Evolutionary conservation across 495 filamentous ascomycete genomes (phyloP), one percentile per base, ranked within the genome.

Genomic region (Neurospora intermedia): DNA sequence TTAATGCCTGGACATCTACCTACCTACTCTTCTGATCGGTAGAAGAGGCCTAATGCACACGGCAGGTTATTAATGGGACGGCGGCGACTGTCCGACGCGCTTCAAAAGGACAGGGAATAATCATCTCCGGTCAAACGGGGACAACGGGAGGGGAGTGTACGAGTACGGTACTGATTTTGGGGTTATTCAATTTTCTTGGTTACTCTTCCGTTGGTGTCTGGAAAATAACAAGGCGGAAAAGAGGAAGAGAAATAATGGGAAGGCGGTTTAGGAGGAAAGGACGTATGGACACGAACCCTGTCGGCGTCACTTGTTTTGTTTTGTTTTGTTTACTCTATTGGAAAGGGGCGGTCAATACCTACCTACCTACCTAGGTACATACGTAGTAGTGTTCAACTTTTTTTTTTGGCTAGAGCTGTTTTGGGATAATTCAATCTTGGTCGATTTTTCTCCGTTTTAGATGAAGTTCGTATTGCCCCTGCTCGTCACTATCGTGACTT

Each of bases 1-100:
- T 81, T 83, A 80, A 73, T 80, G 54, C 35, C 13, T 62, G 54
- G 27, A 62, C 23, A 62, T 35, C 2, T 18, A 35, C 23, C 54
- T 16, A 35, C 23, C 54, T 16, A 62, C 27, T 62, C 54, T 62
- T 62, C 54, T 62, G 54, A 62, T 62, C 13, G 27, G 54, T 62
- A 62, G 27, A 62, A 35, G 54, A 54, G 54, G 23, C 54, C 27
- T 62, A 62, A 35, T 35, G 54, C 23, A 62, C 6, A 62, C 54
- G 2, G 54, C 54, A 62, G 54, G 54, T 62, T 62, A 31, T 35
- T 62, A 62, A 62, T 62, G 6, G 23, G 54, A 62, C 18, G 23
- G 27, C 54, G 23, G 54, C 15, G 6, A 62, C 23, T 23, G 54
- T 62, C 54, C 5, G 16, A 62, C 6, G 54, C 6, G 23, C 54